Evolutionary conservation across 805 yeast genomes (phyloP).

Genomic region (Dipodascopsis tothii): DNA sequence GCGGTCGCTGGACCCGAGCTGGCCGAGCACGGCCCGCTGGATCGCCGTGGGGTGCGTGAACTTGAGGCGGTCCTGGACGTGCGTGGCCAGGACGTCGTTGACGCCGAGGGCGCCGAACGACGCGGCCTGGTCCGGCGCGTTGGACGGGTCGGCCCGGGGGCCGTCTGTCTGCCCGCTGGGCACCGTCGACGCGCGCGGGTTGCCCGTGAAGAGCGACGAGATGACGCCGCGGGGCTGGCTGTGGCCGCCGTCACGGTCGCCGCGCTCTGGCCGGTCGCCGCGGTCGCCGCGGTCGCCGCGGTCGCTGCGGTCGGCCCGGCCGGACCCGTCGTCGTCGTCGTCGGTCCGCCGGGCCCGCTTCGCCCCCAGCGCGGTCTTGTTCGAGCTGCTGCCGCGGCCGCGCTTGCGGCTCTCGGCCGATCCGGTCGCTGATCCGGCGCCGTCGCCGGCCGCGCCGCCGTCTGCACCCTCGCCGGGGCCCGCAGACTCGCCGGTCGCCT

Average conservation of each 20-base stretch:
- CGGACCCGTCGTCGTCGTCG: too few species aligned
- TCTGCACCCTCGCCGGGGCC: constrained; percentile 27
- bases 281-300: too few species aligned
- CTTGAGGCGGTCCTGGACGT: constrained; percentile 49
- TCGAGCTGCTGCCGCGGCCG: not conserved
- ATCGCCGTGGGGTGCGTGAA: constrained; percentile 65
- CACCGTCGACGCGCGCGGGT: constrained; percentile 38
- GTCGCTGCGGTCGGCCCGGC: too few species aligned
- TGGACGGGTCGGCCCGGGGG: constrained; percentile 49
- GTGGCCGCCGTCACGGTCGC: too few species aligned
- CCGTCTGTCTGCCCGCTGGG: constrained; percentile 28
- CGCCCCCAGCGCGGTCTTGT: not conserved
- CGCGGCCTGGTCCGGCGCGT: constrained; percentile 74
- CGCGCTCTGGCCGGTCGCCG: too few species aligned
- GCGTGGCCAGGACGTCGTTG: constrained; percentile 44
- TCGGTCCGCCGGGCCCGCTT: not conserved
- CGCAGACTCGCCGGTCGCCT: not conserved
- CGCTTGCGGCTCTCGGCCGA: not conserved
- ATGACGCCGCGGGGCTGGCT: constrained; percentile 28
- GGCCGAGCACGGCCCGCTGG: constrained; percentile 74
- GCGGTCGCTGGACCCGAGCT: constrained; percentile 34
- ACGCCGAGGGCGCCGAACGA: constrained; percentile 69
- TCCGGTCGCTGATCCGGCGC: not conserved
- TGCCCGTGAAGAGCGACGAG: constrained; percentile 75
- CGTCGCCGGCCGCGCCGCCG: not conserved